Conservation (phyloP, 257 asterid species). For the Solanum lignicaule region DNA sequence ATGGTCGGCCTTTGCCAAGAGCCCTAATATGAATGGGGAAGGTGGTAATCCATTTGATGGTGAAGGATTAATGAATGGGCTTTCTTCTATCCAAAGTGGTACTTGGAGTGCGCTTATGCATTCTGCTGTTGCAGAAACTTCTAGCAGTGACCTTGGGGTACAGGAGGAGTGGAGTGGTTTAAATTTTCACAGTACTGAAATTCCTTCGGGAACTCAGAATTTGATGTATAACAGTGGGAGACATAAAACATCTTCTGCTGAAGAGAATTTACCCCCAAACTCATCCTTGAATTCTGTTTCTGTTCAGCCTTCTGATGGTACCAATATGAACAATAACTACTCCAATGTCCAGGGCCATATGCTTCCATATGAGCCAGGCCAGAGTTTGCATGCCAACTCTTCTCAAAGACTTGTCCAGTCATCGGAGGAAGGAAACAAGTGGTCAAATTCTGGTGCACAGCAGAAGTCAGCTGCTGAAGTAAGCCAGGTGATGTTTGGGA, state of each 20-base stretch:
- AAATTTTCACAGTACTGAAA: constrained; percentile 19
- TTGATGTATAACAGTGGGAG: background rate
- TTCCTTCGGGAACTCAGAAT: background rate
- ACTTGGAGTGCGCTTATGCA: constrained; percentile 99
- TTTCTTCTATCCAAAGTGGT: constrained; percentile 61
- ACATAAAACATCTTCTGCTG: constrained; percentile 1
- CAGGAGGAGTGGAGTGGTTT: constrained; percentile 58
- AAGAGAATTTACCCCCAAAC: constrained; percentile 13
- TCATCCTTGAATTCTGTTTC: constrained; percentile 30
- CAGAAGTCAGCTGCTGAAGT: constrained; percentile 20
- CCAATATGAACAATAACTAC: constrained; percentile 17
- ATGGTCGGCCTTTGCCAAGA: constrained; percentile 55
- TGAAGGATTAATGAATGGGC: constrained; percentile 29
- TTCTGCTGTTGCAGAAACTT: constrained; percentile 92
- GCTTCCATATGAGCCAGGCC: constrained; percentile 25
- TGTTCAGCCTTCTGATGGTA: constrained; percentile 12
- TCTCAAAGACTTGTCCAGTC: constrained; percentile 3
- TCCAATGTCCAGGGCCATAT: constrained; percentile 23
- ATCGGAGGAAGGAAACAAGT: constrained; percentile 8
- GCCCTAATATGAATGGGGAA: constrained; percentile 31
- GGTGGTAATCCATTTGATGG: constrained; percentile 29
- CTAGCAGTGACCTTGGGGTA: constrained; percentile 43
- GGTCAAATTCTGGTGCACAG: background rate
- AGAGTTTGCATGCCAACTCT: background rate
- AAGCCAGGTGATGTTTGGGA: constrained; percentile 20